Evolutionary conservation across 78 protist species (phyloP).

Genomic region (Dictyostelium citrinum): DNA sequence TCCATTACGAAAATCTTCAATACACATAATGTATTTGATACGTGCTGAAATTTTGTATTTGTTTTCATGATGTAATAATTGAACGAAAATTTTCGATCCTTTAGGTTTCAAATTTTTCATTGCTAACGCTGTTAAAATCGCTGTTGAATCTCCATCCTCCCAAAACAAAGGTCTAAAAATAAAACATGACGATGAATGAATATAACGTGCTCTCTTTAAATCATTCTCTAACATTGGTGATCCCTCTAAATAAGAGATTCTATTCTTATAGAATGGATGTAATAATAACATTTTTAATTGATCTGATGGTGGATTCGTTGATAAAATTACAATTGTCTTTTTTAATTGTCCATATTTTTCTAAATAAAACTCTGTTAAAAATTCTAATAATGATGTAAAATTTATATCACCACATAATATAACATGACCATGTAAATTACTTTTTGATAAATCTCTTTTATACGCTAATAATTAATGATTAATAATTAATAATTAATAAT

Average conservation of each 20-base stretch:
- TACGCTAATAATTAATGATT: too few relatives aligned
- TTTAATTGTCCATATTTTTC: conserved; percentile 67
- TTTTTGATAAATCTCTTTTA: conserved; percentile 62
- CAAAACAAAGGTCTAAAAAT: conserved; percentile 68
- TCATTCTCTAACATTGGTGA: conserved; percentile 64
- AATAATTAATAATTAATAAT: too few relatives aligned
- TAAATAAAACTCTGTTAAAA: conserved; percentile 69
- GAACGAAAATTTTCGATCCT: conserved; percentile 47
- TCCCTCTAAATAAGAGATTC: conserved; percentile 56
- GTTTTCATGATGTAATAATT: conserved; percentile 55
- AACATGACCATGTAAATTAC: conserved; percentile 65
- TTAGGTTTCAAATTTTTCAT: conserved; percentile 37
- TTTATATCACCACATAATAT: conserved; percentile 71
- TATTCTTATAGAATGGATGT: conserved; percentile 70
- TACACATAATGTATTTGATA: conserved; percentile 66
- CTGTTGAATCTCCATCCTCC: conserved; percentile 61
- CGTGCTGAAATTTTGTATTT: conserved; percentile 50
- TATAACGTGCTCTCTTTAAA: conserved; percentile 41
- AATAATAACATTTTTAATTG: conserved; percentile 47
- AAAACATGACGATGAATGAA: conserved; percentile 40
- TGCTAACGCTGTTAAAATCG: conserved; percentile 54
- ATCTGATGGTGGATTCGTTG: conserved; percentile 56
- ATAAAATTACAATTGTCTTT: conserved; percentile 56
- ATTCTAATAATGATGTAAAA: conserved; percentile 65
- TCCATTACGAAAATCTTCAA: conserved; percentile 76